Conservation (phyloP, 805 yeast species). For the Pichia exigua region DNA sequence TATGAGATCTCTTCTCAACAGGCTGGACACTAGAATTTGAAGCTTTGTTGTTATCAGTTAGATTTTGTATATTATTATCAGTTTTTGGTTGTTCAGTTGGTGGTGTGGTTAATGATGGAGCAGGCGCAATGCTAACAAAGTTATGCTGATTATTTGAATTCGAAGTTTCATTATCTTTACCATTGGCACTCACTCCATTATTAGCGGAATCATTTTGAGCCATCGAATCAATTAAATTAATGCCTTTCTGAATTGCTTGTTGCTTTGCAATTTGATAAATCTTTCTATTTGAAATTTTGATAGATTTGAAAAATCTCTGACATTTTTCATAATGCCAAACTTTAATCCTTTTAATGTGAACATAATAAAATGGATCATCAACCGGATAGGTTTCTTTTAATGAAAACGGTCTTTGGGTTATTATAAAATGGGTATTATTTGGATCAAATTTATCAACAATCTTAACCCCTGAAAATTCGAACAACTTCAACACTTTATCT, state of each 20-base stretch:
- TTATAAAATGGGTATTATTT: conserved; percentile 35
- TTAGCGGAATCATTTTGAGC: not conserved
- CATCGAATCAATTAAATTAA: not conserved
- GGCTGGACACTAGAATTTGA: not conserved
- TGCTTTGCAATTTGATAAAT: conserved; percentile 24
- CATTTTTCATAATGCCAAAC: conserved; percentile 57
- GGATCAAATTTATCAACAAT: conserved; percentile 40
- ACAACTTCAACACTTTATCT: conserved; percentile 36
- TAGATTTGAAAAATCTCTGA: conserved; percentile 44
- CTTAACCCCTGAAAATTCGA: conserved; percentile 41
- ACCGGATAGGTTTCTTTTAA: conserved; percentile 30
- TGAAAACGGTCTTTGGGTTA: conserved; percentile 38
- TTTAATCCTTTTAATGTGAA: conserved; percentile 38
- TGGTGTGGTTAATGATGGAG: not conserved
- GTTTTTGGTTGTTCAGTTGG: not conserved
- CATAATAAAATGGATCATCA: conserved; percentile 42
- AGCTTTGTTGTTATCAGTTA: not conserved
- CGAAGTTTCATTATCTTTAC: not conserved
- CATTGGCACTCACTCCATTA: not conserved
- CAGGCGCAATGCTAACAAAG: conserved; percentile 10
- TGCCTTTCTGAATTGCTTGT: conserved; percentile 6
- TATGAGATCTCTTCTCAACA: conserved; percentile 4
- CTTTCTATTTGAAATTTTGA: conserved; percentile 35
- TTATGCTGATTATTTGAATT: not conserved
- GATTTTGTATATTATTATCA: not conserved